These are phyloP conservation scores for Xylariomycetidae sp. DNA, from an alignment of 2,329 filamentous ascomycete genomes.

Conservation along the genomic window DNA sequence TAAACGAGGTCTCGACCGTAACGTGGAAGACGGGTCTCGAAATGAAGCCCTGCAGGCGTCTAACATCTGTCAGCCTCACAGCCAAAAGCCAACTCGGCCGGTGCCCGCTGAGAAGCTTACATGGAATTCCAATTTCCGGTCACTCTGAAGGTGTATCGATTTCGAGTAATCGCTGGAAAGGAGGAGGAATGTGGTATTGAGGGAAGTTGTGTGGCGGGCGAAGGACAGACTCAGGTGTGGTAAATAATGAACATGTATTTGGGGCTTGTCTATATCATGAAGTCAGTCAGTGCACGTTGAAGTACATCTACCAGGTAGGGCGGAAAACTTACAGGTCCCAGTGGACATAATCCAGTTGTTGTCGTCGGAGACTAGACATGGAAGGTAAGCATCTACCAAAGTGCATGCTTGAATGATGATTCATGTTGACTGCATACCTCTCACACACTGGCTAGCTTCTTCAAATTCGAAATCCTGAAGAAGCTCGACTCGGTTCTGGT, in stretches of 20 bases:
- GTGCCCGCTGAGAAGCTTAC: constrained; percentile 13
- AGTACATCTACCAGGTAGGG: background rate
- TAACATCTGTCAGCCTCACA: constrained; percentile 4
- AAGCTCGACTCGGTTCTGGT: constrained; percentile 87
- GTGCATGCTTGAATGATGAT: too few species aligned
- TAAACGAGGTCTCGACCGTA: constrained; percentile 90
- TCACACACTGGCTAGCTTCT: constrained; percentile 85
- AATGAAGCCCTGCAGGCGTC: constrained; percentile 63
- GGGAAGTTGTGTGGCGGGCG: constrained; percentile 81
- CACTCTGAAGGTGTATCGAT: constrained; percentile 86
- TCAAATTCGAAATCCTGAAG: constrained; percentile 98
- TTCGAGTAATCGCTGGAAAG: constrained; percentile 91
- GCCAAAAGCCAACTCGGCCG: background rate
- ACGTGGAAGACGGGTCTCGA: constrained; percentile 81
- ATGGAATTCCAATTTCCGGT: constrained; percentile 89
- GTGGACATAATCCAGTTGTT: constrained; percentile 97
- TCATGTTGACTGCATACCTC: too few species aligned
- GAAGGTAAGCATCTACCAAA: too few species aligned
- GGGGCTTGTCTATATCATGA: constrained; percentile 46
- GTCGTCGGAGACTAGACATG: constrained; percentile 82
- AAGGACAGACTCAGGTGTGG: constrained; percentile 92
- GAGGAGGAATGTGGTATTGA: constrained; percentile 88
- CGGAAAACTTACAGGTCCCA: constrained; percentile 52
- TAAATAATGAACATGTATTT: constrained; percentile 94
- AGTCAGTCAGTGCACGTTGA: background rate